These are phyloP conservation scores for Ambrosiella beaveri DNA, from an alignment of 2,329 filamentous ascomycete genomes.

Conservation along the genomic window DNA sequence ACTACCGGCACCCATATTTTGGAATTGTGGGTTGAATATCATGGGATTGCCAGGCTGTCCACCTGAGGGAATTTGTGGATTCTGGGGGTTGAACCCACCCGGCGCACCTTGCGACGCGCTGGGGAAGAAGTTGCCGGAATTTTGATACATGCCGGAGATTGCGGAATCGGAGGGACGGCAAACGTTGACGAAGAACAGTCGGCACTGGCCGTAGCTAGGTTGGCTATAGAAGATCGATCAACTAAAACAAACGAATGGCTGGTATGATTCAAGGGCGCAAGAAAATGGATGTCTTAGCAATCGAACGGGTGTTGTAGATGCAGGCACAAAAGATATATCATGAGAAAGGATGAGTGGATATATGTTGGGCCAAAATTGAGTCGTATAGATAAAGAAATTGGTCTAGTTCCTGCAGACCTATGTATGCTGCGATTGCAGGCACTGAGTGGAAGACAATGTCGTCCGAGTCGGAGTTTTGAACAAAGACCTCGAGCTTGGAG, in stretches of 20 bases:
- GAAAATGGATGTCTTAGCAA: background rate
- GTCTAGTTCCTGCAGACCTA: too few relatives aligned
- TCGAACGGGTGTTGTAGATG: background rate
- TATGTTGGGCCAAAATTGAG: too few relatives aligned
- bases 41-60: slow-evolving; percentile 10
- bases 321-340: background rate
- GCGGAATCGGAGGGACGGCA: background rate
- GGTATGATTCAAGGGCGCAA: background rate
- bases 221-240: background rate
- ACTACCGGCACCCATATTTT: slow-evolving; percentile 31
- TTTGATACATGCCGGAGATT: slow-evolving; percentile 9
- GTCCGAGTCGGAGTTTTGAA: background rate
- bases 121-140: slow-evolving; percentile 9
- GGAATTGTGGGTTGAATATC: slow-evolving; percentile 12
- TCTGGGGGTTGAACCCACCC: slow-evolving; percentile 11
- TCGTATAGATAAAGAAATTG: too few relatives aligned
- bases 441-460: background rate
- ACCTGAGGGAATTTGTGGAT: slow-evolving; percentile 9
- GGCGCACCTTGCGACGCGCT: slow-evolving; percentile 8
- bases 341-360: background rate
- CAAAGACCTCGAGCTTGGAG: background rate
- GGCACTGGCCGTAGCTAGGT: background rate
- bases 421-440: background rate
- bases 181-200: background rate
- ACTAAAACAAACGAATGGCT: background rate